phyloP scores from a whole-genome alignment of 2,329 filamentous ascomycete species.

The Xylaria sp. region DNA sequence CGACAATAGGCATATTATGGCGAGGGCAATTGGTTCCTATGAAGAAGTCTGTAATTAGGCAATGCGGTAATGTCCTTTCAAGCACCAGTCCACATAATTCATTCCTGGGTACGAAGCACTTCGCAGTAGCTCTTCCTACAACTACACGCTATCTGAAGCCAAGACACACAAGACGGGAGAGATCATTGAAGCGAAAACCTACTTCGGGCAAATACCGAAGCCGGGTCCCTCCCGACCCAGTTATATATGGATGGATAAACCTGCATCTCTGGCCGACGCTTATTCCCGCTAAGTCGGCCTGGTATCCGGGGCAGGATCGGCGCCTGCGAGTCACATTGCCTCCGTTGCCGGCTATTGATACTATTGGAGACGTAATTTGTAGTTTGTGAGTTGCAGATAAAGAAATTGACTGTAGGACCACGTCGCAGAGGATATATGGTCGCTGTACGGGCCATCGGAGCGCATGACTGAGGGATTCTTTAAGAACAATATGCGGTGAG shows the following conservation, averaged over 20 bases:
- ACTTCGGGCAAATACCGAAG: constrained; percentile 15
- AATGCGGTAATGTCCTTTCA: neutral
- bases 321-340: constrained; percentile 31
- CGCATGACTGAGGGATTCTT: neutral
- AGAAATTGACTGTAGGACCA: neutral
- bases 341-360: constrained; percentile 42
- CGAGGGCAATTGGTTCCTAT: neutral
- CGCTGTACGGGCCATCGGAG: neutral
- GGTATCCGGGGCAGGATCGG: constrained; percentile 41
- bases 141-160: neutral
- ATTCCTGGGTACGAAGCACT: neutral
- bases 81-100: neutral
- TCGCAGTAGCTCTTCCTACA: neutral
- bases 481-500: neutral
- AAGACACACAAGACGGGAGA: neutral
- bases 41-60: neutral
- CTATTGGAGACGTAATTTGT: constrained; percentile 19
- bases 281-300: constrained; percentile 35
- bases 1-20: neutral
- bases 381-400: neutral
- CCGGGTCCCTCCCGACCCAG: constrained; percentile 19
- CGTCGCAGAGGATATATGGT: neutral
- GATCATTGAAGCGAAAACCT: constrained; percentile 1
- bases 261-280: constrained; percentile 26
- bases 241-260: constrained; percentile 12